A percentile compares a stretch with the other conserved stretches of the same genome.
phyloP scores from a whole-genome alignment of 1,284 basidiomycete genomes.

The Pseudozyma hubeiensis region DNA sequence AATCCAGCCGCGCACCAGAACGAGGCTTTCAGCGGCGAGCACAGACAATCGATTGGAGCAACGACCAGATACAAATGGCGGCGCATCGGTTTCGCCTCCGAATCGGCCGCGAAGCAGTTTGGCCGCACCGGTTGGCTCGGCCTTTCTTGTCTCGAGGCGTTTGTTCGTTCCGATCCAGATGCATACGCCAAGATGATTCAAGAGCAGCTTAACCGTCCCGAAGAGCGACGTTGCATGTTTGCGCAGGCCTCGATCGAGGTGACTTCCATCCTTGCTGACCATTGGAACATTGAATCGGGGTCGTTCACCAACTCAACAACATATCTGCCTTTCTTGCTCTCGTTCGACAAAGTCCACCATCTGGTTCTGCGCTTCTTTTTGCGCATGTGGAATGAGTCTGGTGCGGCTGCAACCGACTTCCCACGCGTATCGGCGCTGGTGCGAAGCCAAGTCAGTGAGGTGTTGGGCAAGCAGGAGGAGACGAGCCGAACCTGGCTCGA shows the following conservation, averaged over 20 bases:
- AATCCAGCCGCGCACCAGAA: slow-evolving; percentile 70
- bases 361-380: slow-evolving; percentile 88
- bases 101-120: slow-evolving; percentile 85
- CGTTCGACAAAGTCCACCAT: slow-evolving; percentile 81
- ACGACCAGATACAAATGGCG: slow-evolving; percentile 76
- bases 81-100: slow-evolving; percentile 81
- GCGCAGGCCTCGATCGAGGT: slow-evolving; percentile 87
- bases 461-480: slow-evolving; percentile 76
- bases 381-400: slow-evolving; percentile 94
- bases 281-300: slow-evolving; percentile 54
- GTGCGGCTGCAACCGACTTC: slow-evolving; percentile 77
- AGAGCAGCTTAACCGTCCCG: slow-evolving; percentile 84
- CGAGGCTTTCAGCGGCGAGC: slow-evolving; percentile 70
- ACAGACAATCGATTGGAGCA: slow-evolving; percentile 67
- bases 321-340: slow-evolving; percentile 90
- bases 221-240: slow-evolving; percentile 84
- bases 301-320: slow-evolving; percentile 82
- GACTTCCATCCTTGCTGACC: slow-evolving; percentile 73
- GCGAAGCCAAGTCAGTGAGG: slow-evolving; percentile 77
- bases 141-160: slow-evolving; percentile 79
- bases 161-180: slow-evolving; percentile 79
- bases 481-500: slow-evolving; percentile 79
- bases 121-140: slow-evolving; percentile 78
- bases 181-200: slow-evolving; percentile 87
- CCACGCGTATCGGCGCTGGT: slow-evolving; percentile 83